Conservation (phyloP, 768 basidiomycete species). For the Cystofilobasidium bisporidii region DNA sequence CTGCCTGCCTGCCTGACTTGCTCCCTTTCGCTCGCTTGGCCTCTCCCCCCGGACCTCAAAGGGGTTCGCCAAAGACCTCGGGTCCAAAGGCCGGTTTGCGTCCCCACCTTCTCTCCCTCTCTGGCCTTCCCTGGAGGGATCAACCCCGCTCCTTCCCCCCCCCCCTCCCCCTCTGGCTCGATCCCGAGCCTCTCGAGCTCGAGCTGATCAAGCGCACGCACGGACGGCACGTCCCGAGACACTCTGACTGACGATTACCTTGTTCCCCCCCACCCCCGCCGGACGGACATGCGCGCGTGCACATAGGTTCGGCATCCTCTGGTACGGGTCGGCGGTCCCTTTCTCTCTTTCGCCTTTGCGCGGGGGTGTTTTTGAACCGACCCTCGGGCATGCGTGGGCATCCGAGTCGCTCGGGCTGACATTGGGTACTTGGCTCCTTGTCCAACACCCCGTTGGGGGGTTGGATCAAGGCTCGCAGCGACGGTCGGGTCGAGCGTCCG, state of each 20-base stretch:
- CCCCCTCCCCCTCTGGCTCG: no score
- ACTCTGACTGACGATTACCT: no score
- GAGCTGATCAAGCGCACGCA: neutral
- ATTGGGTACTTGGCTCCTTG: no score
- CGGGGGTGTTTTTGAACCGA: no score
- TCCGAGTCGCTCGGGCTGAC: neutral
- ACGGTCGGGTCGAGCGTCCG: conserved; percentile 24
- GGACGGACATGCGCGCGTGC: no score
- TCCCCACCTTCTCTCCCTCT: neutral
- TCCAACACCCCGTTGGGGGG: no score
- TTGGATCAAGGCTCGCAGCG: conserved; percentile 26
- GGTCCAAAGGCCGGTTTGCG: neutral
- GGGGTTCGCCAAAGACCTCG: neutral
- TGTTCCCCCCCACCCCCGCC: neutral
- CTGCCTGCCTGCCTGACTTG: no score
- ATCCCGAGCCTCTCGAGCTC: no score
- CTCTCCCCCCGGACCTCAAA: no score
- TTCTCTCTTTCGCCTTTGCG: neutral
- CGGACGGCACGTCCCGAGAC: no score
- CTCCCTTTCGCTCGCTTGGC: no score
- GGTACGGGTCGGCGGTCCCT: conserved; percentile 9
- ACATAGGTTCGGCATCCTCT: conserved; percentile 23
- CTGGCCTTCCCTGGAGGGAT: neutral
- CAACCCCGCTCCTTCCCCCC: neutral
- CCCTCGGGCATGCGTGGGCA: neutral